Evolutionary conservation across 208 protist genomes (phyloP).

Genomic region (Trypanosomatidae sp.): DNA sequence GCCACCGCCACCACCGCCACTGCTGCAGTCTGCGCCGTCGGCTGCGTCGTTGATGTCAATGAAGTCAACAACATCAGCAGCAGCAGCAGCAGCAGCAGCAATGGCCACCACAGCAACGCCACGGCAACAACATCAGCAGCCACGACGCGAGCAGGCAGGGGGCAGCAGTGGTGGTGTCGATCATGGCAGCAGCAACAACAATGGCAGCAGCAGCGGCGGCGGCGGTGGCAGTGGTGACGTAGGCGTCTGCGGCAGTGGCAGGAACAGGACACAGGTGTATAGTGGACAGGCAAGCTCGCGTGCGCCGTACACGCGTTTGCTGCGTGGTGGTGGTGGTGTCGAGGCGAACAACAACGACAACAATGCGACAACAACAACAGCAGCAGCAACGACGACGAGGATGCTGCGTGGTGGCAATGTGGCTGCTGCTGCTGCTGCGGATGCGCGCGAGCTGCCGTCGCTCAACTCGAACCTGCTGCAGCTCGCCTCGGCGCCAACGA

Average conservation of each 20-base stretch:
- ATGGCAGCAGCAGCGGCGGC: not conserved
- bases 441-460: no score
- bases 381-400: constrained; percentile 9
- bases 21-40: no score
- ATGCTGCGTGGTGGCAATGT: not conserved
- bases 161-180: constrained; percentile 2
- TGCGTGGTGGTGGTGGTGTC: no score
- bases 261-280: not conserved
- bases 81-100: not conserved
- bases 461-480: no score
- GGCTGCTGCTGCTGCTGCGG: not conserved
- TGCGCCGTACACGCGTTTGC: no score
- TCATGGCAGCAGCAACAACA: not conserved
- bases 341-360: not conserved
- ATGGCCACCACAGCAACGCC: constrained; percentile 18
- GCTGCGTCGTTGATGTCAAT: not conserved
- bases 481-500: no score
- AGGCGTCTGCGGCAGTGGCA: not conserved
- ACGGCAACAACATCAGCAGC: constrained; percentile 3
- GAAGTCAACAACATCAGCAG: not conserved
- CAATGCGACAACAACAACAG: not conserved
- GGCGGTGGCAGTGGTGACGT: not conserved
- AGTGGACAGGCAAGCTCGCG: not conserved
- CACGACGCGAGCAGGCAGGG: not conserved
- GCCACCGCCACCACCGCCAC: no score